Evolutionary conservation across 805 yeast species (phyloP).

Genomic region (Metahyphopichia silvanorum): DNA sequence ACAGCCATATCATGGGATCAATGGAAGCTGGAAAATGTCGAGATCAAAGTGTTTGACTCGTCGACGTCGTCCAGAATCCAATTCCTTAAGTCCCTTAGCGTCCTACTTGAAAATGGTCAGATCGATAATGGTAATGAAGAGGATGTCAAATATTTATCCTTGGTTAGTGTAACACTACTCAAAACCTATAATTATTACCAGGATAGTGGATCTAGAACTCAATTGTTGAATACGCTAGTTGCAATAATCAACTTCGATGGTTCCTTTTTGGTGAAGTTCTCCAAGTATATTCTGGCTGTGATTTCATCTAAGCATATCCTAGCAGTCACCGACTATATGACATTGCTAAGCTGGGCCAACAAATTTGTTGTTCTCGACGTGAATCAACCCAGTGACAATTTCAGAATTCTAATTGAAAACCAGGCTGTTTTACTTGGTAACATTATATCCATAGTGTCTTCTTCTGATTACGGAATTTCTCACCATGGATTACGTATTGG

Average conservation of each 20-base stretch:
- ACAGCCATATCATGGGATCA: constrained; percentile 15
- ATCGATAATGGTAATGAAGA: constrained; percentile 20
- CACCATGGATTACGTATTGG: constrained; percentile 20
- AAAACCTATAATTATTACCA: constrained; percentile 49
- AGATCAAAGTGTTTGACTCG: constrained; percentile 25
- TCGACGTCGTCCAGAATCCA: constrained; percentile 33
- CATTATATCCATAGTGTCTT: constrained; percentile 4
- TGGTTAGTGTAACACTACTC: constrained; percentile 30
- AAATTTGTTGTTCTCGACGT: constrained; percentile 19
- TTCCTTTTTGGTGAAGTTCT: constrained; percentile 31
- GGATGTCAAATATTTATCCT: constrained; percentile 15
- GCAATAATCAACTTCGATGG: constrained; percentile 28
- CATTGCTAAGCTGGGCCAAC: constrained; percentile 58
- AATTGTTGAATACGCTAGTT: constrained; percentile 38
- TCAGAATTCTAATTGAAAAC: constrained; percentile 22
- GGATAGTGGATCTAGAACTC: constrained; percentile 46
- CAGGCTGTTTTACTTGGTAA: constrained; percentile 39
- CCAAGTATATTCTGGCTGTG: constrained; percentile 34
- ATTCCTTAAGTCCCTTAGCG: constrained; percentile 25
- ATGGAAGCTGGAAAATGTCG: constrained; percentile 18
- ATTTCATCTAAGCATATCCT: constrained; percentile 24
- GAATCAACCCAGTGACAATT: constrained; percentile 14
- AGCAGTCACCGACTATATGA: constrained; percentile 56
- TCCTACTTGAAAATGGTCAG: constrained; percentile 18
- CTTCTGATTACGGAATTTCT: neutral